Evolutionary conservation across 2,329 filamentous ascomycete species (phyloP).

Genomic region (Fusarium graminum): DNA sequence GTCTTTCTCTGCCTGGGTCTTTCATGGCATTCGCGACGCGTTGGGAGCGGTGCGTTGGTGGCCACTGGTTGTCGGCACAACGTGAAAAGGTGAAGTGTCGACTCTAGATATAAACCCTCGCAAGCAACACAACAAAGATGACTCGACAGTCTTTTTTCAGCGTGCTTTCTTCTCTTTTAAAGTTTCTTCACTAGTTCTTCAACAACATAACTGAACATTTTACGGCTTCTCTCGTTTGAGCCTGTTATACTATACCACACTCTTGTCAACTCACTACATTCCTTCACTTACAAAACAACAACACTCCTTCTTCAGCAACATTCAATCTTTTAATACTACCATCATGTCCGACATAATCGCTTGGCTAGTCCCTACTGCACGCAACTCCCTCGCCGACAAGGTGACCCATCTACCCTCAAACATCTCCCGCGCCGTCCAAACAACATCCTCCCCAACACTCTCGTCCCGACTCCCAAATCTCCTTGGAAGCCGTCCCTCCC

Average conservation of each 20-base stretch:
- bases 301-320: constrained; percentile 21
- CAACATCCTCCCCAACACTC: constrained; percentile 46
- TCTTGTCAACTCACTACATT: constrained; percentile 14
- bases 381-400: constrained; percentile 53
- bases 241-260: constrained; percentile 8
- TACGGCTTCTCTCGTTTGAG: constrained; percentile 47
- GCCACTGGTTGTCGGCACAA: constrained; percentile 44
- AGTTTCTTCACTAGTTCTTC: neutral
- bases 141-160: constrained; percentile 31
- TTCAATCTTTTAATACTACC: constrained; percentile 5
- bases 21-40: constrained; percentile 31
- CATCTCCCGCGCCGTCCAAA: constrained; percentile 46
- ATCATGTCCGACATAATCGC: constrained; percentile 53
- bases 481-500: constrained; percentile 45
- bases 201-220: constrained; percentile 6
- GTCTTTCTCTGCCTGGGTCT: neutral
- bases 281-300: constrained; percentile 9
- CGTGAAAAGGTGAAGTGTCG: constrained; percentile 25
- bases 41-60: constrained; percentile 15
- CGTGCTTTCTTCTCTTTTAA: constrained; percentile 30
- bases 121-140: neutral
- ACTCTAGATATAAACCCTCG: constrained; percentile 35
- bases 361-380: constrained; percentile 57
- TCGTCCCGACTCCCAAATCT: constrained; percentile 49
- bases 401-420: constrained; percentile 52